Conservation (phyloP, 2,329 filamentous ascomycete genomes). For the Microdochium paspali region DNA sequence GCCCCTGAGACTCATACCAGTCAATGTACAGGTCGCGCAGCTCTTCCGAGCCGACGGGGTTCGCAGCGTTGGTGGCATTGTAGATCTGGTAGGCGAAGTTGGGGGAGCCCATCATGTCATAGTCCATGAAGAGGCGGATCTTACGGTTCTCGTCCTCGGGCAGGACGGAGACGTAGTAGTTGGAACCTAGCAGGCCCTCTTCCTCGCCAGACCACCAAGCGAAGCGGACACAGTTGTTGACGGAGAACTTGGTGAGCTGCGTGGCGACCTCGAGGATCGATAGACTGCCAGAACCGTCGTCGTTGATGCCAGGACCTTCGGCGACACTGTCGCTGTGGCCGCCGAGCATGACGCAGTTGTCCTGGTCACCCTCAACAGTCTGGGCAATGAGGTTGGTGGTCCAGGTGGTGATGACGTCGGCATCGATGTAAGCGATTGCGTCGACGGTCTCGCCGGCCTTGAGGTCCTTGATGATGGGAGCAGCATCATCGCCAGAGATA, state of each 20-base stretch:
- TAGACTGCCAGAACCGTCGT: constrained; percentile 61
- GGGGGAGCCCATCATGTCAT: constrained; percentile 60
- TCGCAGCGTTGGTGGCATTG: constrained; percentile 59
- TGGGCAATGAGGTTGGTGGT: constrained; percentile 56
- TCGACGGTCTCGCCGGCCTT: constrained; percentile 37
- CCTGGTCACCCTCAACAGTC: constrained; percentile 46
- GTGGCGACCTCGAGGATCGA: constrained; percentile 53
- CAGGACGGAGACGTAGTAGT: constrained; percentile 48
- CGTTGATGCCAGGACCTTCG: constrained; percentile 66
- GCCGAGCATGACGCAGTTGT: constrained; percentile 58
- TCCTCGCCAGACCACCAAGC: constrained; percentile 62
- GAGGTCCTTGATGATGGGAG: constrained; percentile 44
- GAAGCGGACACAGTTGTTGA: constrained; percentile 58
- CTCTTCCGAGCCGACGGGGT: constrained; percentile 62
- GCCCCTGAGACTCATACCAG: constrained; percentile 52
- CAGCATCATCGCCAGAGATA: constrained; percentile 49
- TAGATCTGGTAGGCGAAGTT: constrained; percentile 63
- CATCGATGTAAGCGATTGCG: constrained; percentile 50
- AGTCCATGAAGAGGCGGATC: constrained; percentile 60
- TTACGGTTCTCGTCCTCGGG: constrained; percentile 48
- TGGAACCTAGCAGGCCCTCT: constrained; percentile 55
- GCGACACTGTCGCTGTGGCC: constrained; percentile 54
- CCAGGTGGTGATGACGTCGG: constrained; percentile 40
- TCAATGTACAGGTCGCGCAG: constrained; percentile 58
- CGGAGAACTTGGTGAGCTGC: constrained; percentile 45